A percentile compares a stretch with the other conserved stretches of the same genome.
phyloP scores from a whole-genome alignment of 2,329 filamentous ascomycete species.

The Samsoniella hepiali region DNA sequence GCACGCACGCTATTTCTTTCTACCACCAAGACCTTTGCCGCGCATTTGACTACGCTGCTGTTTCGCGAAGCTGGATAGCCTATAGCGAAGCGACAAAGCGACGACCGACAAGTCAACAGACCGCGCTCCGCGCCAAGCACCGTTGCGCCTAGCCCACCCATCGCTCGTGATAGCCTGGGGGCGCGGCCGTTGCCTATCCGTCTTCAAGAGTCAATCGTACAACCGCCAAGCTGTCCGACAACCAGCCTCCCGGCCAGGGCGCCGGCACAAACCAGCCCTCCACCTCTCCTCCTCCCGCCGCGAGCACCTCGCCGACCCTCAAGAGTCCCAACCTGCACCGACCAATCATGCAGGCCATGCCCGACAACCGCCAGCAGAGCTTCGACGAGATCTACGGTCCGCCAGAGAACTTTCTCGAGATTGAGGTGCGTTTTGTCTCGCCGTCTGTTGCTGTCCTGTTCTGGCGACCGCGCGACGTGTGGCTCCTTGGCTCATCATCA shows the following conservation, averaged over 20 bases:
- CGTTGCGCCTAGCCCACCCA: not conserved
- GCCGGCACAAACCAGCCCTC: constrained; percentile 27
- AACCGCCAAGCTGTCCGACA: constrained; percentile 43
- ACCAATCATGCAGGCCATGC: constrained; percentile 63
- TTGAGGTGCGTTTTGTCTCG: constrained; percentile 64
- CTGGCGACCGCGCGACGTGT: not conserved
- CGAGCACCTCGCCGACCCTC: constrained; percentile 25
- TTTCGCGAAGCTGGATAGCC: too few species aligned
- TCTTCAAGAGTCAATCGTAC: not conserved
- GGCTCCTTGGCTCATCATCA: not conserved
- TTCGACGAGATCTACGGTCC: constrained; percentile 99
- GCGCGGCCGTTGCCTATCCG: not conserved
- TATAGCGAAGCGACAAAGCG: not conserved
- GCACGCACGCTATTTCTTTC: not conserved
- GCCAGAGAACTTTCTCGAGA: constrained; percentile 98
- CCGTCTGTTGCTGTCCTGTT: not conserved
- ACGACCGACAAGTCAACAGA: not conserved
- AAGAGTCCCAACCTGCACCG: constrained; percentile 40
- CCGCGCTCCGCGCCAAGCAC: not conserved
- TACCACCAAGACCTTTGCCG: not conserved
- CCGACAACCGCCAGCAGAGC: constrained; percentile 79
- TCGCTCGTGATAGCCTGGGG: not conserved
- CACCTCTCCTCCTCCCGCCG: not conserved
- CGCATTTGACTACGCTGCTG: not conserved
- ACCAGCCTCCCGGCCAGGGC: constrained; percentile 35